phyloP scores from a whole-genome alignment of 2,329 filamentous ascomycete species.

The Apiospora rasikravindrae region DNA sequence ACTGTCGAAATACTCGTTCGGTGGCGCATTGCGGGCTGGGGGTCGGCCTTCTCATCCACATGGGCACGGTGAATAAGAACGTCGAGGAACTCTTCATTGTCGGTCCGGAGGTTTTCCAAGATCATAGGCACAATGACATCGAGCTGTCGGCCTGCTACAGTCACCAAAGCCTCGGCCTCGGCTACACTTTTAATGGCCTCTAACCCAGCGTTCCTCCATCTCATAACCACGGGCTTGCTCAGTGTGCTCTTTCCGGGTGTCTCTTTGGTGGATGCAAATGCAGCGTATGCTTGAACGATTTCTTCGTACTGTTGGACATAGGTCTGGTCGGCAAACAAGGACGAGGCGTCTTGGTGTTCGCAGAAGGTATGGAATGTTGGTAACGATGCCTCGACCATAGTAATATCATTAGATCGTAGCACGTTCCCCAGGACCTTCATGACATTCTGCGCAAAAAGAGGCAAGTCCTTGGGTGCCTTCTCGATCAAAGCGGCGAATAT shows the following conservation, averaged over 20 bases:
- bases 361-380: slow-evolving; percentile 89
- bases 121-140: slow-evolving; percentile 82
- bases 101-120: slow-evolving; percentile 83
- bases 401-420: slow-evolving; percentile 84
- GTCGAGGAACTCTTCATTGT: slow-evolving; percentile 72
- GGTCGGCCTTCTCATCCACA: slow-evolving; percentile 71
- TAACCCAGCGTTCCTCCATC: slow-evolving; percentile 77
- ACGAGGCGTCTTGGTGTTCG: slow-evolving; percentile 83
- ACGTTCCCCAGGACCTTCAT: slow-evolving; percentile 85
- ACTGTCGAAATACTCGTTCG: slow-evolving; percentile 83
- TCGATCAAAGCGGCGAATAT: slow-evolving; percentile 92
- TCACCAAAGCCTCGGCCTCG: slow-evolving; percentile 77
- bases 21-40: slow-evolving; percentile 62
- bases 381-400: slow-evolving; percentile 89
- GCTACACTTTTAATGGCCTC: slow-evolving; percentile 83
- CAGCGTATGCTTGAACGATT: slow-evolving; percentile 79
- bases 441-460: slow-evolving; percentile 84
- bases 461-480: slow-evolving; percentile 87
- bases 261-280: slow-evolving; percentile 72
- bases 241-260: slow-evolving; percentile 56
- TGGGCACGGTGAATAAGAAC: slow-evolving; percentile 70
- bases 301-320: slow-evolving; percentile 84
- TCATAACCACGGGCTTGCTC: slow-evolving; percentile 76
- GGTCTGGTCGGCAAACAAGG: slow-evolving; percentile 82
- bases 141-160: slow-evolving; percentile 77